Percentiles rank a stretch among this genome's conserved stretches.
phyloP scores from a whole-genome alignment of 2,329 filamentous ascomycete genomes.

The Aspergillus hiratsukae region DNA sequence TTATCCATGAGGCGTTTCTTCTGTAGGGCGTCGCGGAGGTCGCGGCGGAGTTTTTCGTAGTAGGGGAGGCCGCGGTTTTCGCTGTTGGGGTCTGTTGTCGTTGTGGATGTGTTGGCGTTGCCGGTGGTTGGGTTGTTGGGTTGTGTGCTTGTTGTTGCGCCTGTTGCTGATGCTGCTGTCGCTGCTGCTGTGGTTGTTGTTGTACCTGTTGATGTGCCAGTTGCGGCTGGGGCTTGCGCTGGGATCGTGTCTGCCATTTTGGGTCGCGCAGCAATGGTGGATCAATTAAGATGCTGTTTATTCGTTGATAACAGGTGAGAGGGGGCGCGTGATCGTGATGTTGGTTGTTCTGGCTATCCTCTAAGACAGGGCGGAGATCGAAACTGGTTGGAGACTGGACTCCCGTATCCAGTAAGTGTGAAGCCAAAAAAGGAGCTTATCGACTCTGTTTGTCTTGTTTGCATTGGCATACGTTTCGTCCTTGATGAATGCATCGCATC shows the following conservation, averaged over 20 bases:
- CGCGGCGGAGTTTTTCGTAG: constrained; percentile 67
- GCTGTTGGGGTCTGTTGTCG: constrained; percentile 22
- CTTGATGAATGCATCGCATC: constrained; percentile 11
- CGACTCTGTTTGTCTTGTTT: constrained; percentile 34
- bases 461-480: constrained; percentile 14
- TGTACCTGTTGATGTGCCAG: constrained; percentile 12
- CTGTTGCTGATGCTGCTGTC: constrained; percentile 13
- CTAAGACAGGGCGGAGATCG: neutral
- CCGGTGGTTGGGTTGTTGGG: constrained; percentile 12
- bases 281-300: neutral
- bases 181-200: constrained; percentile 12
- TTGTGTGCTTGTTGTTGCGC: constrained; percentile 16
- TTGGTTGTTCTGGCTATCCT: neutral
- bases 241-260: constrained; percentile 28
- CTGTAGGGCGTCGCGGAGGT: constrained; percentile 62
- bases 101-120: constrained; percentile 18
- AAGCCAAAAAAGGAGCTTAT: constrained; percentile 16
- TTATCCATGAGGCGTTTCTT: constrained; percentile 62
- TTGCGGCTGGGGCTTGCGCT: constrained; percentile 14
- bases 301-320: neutral
- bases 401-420: neutral
- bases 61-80: constrained; percentile 53
- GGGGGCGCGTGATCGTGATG: neutral
- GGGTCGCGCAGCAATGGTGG: neutral
- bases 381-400: neutral